Evolutionary conservation across 352 stramenopile species (phyloP), one percentile per base, ranked within the genome.

Genomic region (Globisporangium iwayamae): DNA sequence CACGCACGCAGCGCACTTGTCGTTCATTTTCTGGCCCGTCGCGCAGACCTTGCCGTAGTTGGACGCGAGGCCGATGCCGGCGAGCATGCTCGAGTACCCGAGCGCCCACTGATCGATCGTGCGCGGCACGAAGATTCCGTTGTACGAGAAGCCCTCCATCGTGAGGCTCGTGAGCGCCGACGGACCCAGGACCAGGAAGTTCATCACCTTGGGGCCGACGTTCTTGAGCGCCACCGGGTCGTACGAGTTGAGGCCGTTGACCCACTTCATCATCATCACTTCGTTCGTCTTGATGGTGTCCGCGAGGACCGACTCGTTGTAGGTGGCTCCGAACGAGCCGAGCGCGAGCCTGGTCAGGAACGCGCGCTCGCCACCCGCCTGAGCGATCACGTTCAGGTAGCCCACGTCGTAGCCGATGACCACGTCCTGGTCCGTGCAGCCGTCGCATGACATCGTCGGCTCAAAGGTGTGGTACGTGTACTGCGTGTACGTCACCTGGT

Each of bases 1-100:
- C 13, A 70, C 57, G 43, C 80, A 89, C 16, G 65, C 71, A 10
- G 68, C 63, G 32, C 80, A 89, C 62, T 86, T 65, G 34, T 70
- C 68, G 51, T 79, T 83, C 22, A 77, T 68, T 28, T 53, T 38
- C 14, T 7, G n/a, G 43, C 22, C 53, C 4, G 10, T 18, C 4
- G 5, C 18, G 30, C 61, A 68, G 4, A 65, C 39, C 4, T 65
- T 64, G 32, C 30, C 41, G 59, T 72, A 70, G 43, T 69, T 69
- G 0, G 61, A 68, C 38, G 32, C 66, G 3, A 72, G 41, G 13
- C 47, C 66, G n/a, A 72, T 53, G 22, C 66, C 66, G 4, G 66
- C 66, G 18, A 72, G 60, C 32, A 72, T 56, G 54, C 66, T 72
- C 51, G 66, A 65, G 58, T 72, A 72, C 39, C 66, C 66, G n/a